Evolutionary conservation across 257 asterid genomes (phyloP).

Genomic region (Salvia rosmarinus): DNA sequence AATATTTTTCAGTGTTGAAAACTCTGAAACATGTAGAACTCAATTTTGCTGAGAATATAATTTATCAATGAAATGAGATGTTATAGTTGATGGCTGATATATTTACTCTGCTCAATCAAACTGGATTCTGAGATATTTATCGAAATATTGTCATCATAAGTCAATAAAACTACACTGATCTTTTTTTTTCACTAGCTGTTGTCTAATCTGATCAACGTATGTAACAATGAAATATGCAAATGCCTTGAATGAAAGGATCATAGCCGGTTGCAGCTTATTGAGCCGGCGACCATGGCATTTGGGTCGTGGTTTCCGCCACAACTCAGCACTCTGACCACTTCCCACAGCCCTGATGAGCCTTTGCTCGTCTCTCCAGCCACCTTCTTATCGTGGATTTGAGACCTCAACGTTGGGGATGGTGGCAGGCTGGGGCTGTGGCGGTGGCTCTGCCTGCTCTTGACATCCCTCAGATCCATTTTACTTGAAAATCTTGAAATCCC

Average conservation of each 20-base stretch:
- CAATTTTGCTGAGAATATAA: constrained; percentile 20
- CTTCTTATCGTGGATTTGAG: constrained; percentile 23
- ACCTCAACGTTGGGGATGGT: constrained; percentile 24
- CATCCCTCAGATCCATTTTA: constrained; percentile 54
- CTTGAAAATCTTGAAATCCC: constrained; percentile 56
- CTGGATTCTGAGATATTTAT: not conserved
- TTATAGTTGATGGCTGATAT: constrained; percentile 1
- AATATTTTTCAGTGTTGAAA: constrained; percentile 10
- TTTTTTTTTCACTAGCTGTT: not conserved
- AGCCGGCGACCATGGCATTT: constrained; percentile 31
- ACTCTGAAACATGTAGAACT: constrained; percentile 13
- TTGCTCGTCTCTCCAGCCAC: constrained; percentile 10
- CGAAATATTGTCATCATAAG: not conserved
- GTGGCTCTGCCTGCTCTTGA: constrained; percentile 64
- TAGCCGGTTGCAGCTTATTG: constrained; percentile 23
- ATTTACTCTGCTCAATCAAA: not conserved
- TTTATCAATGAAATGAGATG: constrained; percentile 20
- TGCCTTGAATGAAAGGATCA: not conserved
- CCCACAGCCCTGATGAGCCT: constrained; percentile 46
- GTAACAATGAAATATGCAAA: not conserved
- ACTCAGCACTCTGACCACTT: constrained; percentile 61
- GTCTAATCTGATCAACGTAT: constrained; percentile 10
- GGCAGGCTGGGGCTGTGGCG: constrained; percentile 42
- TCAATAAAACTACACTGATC: constrained; percentile 3
- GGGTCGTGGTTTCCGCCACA: constrained; percentile 51